Evolutionary conservation across 1,284 basidiomycete genomes (phyloP).

Genomic region (Cryptococcus floricola): DNA sequence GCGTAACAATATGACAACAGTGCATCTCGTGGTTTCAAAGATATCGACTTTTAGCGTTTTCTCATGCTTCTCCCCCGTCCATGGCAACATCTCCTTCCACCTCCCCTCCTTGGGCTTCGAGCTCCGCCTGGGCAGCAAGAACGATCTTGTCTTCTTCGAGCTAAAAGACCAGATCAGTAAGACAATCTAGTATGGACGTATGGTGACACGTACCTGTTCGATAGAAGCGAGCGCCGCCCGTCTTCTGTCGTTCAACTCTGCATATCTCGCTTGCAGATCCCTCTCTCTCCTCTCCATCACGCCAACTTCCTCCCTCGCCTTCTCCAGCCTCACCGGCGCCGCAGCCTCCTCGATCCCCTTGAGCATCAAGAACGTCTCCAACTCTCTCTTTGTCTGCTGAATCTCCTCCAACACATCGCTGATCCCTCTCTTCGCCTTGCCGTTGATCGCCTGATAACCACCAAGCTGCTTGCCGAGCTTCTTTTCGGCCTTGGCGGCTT

Average conservation of each 20-base stretch:
- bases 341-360: slow-evolving; percentile 66
- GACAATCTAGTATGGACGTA: not conserved
- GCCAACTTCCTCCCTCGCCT: slow-evolving; percentile 78
- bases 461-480: slow-evolving; percentile 82
- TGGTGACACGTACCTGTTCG: slow-evolving; percentile 39
- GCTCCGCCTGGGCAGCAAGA: slow-evolving; percentile 41
- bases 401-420: slow-evolving; percentile 67
- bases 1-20: slow-evolving; percentile 9
- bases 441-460: slow-evolving; percentile 79
- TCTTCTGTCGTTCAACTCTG: slow-evolving; percentile 72
- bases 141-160: slow-evolving; percentile 49
- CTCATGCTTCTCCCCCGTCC: slow-evolving; percentile 1
- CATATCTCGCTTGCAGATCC: slow-evolving; percentile 72
- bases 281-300: slow-evolving; percentile 69
- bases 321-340: slow-evolving; percentile 68
- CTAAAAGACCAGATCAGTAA: slow-evolving; percentile 5
- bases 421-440: slow-evolving; percentile 65
- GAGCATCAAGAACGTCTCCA: slow-evolving; percentile 72
- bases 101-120: slow-evolving; percentile 41
- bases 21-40: slow-evolving; percentile 1
- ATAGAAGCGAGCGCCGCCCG: slow-evolving; percentile 63
- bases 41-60: not conserved
- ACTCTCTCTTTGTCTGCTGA: slow-evolving; percentile 61
- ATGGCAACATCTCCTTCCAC: slow-evolving; percentile 7
- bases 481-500: slow-evolving; percentile 84